These are phyloP conservation scores for Eutrema japonicum DNA, from an alignment of 345 rosid genomes.

Conservation along the genomic window DNA sequence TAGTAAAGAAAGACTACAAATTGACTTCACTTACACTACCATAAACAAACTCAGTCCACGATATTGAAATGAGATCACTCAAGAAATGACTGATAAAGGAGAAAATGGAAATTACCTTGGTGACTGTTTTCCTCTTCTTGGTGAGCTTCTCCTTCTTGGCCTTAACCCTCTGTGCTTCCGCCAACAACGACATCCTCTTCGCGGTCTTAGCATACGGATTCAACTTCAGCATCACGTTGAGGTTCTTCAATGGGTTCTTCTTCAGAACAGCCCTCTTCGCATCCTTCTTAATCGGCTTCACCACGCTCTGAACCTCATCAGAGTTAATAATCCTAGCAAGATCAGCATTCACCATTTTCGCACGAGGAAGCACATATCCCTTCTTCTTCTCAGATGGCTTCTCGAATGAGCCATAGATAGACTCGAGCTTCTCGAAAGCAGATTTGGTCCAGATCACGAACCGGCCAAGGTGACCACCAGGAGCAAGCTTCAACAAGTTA, in stretches of 20 bases:
- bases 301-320: constrained; percentile 94
- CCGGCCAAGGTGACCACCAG: constrained; percentile 97
- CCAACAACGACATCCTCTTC: constrained; percentile 86
- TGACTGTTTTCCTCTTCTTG: constrained; percentile 68
- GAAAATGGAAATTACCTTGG: constrained; percentile 62
- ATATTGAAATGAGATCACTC: neutral
- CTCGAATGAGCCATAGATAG: constrained; percentile 85
- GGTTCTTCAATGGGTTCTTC: constrained; percentile 95
- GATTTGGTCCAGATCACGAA: constrained; percentile 95
- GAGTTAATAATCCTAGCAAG: constrained; percentile 93
- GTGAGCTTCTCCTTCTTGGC: constrained; percentile 98
- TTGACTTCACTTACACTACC: neutral
- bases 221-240: constrained; percentile 76
- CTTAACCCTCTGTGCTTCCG: constrained; percentile 92
- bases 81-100: neutral
- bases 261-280: constrained; percentile 79
- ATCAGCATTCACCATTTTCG: constrained; percentile 97
- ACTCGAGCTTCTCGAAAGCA: constrained; percentile 91
- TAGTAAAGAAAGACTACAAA: neutral
- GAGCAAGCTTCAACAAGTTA: constrained; percentile 84
- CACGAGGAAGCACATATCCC: constrained; percentile 79
- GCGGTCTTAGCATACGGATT: constrained; percentile 98
- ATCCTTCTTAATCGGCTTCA: constrained; percentile 79
- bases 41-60: neutral
- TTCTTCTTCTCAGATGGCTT: constrained; percentile 90